Base-by-base conservation (phyloP, 2,329 filamentous ascomycete genomes). In the Diplocarpon mali region DNA sequence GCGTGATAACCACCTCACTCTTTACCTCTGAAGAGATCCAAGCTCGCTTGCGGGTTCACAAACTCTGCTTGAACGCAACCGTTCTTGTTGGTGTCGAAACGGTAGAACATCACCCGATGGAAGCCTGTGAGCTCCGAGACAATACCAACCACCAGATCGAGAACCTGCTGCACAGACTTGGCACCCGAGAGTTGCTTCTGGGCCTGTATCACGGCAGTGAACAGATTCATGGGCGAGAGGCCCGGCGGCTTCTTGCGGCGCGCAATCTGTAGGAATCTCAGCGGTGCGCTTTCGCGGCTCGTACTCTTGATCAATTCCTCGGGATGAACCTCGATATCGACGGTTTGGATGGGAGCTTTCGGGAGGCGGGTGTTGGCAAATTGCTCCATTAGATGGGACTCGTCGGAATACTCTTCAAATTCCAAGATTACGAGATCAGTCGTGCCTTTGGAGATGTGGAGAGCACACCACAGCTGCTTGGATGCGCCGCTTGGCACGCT, bases 31-130 rank as follows among this genome's bases (percentile, higher is more conserved):
- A 49, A 57, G 2, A 55, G 35, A 48, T 57, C 55, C 11, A 16
- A 46, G 16, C 53, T 55, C 4, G 55, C 55, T 46, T 51, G 24
- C 15, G 48, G 47, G 35, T 55, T 47, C 17, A 56, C 42, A 29
- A 56, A 47, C 38, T 57, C 55, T 27, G 55, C 51, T 27, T 57
- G 54, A 9, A 55, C 50, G 44, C 48, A 50, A 11, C 57, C 57
- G 44, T 59, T 59, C 32, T 54, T 55, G n/a, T 46, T 29, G 3
- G 40, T 32, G 36, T 57, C 55, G 36, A 56, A 57, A 7, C 53
- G 53, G 40, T 57, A 57, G 15, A 54, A 49, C 54, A 57, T 57
- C 3, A 55, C 54, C 35, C 55, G 47, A 47, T 57, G 55, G 24
- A 56, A 55, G 8, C 53, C 48, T 11, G 54, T 56, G 5, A 57